These are phyloP conservation scores for Monilinia fructicola DNA, from an alignment of 2,329 filamentous ascomycete genomes.

Conservation along the genomic window DNA sequence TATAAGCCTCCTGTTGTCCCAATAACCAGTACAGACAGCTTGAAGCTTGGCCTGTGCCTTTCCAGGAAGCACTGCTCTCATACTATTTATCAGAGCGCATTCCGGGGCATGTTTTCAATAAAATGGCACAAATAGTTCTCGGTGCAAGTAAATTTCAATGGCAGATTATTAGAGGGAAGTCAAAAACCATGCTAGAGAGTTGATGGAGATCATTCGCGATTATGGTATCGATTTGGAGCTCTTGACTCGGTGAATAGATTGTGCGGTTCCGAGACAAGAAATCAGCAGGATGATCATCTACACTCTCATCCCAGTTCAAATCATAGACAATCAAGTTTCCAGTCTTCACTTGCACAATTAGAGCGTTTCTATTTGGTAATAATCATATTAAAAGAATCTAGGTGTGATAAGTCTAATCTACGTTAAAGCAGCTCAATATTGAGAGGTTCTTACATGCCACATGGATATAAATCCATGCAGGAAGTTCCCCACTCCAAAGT, in stretches of 20 bases:
- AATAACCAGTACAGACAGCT: constrained; percentile 71
- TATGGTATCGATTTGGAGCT: constrained; percentile 10
- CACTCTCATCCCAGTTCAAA: background rate
- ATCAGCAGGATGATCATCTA: constrained; percentile 15
- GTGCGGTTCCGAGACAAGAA: constrained; percentile 18
- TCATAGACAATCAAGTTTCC: background rate
- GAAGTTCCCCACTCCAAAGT: constrained; percentile 13
- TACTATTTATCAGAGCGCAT: constrained; percentile 46
- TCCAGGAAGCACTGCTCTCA: constrained; percentile 78
- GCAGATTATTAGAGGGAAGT: background rate
- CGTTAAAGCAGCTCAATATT: background rate
- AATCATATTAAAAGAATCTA: background rate
- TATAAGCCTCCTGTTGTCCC: constrained; percentile 70
- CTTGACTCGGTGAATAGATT: constrained; percentile 17
- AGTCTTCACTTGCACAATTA: background rate
- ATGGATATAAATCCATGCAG: constrained; percentile 3
- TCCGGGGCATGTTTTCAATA: constrained; percentile 24
- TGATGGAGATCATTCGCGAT: constrained; percentile 2
- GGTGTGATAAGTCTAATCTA: constrained; percentile 15
- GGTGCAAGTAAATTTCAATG: background rate
- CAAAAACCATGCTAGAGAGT: background rate
- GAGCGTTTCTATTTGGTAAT: background rate
- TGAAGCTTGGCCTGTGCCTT: constrained; percentile 76
- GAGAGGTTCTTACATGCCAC: constrained; percentile 10
- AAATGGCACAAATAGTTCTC: background rate